Percentiles rank a stretch among this genome's conserved stretches.
Evolutionary conservation across 805 yeast genomes (phyloP).

Genomic region (Kuraishia borneana): DNA sequence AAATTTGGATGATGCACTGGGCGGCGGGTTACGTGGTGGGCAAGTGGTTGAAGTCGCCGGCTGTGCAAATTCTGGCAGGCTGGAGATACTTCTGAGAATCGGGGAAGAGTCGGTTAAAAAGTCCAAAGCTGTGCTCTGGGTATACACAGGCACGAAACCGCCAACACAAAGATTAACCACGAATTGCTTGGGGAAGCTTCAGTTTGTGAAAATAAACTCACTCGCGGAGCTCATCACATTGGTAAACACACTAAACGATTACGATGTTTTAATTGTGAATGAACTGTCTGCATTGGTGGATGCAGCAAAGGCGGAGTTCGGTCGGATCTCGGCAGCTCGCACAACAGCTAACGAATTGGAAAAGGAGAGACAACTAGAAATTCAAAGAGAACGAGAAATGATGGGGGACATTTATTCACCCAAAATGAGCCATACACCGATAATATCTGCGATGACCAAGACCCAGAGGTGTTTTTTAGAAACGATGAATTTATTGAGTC

Average conservation of each 20-base stretch:
- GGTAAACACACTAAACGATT: background rate
- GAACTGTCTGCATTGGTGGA: background rate
- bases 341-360: no score
- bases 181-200: background rate
- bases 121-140: background rate
- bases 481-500: no score
- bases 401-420: no score
- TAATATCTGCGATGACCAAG: no score
- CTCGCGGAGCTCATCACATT: background rate
- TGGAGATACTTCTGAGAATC: background rate
- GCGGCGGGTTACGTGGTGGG: background rate
- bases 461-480: no score
- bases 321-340: no score
- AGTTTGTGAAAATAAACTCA: background rate
- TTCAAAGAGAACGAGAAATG: no score
- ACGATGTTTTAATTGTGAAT: background rate
- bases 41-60: background rate
- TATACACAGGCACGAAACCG: background rate
- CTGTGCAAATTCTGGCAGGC: background rate
- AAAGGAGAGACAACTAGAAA: no score
- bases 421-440: no score
- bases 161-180: background rate
- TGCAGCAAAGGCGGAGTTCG: background rate
- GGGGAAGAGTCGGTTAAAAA: background rate
- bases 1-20: background rate